These are phyloP conservation scores for Colletotrichum paranaense DNA, from an alignment of 2,329 filamentous ascomycete genomes.

Conservation along the genomic window DNA sequence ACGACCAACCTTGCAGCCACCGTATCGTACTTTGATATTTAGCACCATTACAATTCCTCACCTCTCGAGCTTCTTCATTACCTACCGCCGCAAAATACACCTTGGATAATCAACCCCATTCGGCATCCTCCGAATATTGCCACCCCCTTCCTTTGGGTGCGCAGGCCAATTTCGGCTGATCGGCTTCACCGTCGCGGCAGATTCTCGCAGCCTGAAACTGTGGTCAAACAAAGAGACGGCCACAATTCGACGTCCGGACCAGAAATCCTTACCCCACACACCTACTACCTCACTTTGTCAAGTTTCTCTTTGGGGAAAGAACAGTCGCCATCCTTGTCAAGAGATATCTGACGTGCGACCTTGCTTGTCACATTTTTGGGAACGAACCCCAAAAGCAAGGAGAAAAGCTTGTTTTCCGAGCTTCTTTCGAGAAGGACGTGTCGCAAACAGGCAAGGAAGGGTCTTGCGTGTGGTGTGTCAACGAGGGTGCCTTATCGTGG, in stretches of 20 bases:
- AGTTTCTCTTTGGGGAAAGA: background rate
- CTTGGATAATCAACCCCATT: background rate
- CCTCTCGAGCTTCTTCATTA: background rate
- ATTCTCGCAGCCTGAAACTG: constrained; percentile 29
- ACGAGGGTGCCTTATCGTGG: background rate
- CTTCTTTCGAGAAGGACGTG: background rate
- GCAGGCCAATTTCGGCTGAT: constrained; percentile 2
- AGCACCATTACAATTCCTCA: background rate
- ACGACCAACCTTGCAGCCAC: background rate
- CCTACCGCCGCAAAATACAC: background rate
- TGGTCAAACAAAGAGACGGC: constrained; percentile 25
- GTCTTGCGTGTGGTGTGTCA: background rate
- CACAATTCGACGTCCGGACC: background rate
- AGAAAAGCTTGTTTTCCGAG: background rate
- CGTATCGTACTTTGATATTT: background rate
- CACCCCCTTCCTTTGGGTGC: background rate
- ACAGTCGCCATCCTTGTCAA: background rate
- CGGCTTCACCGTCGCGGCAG: constrained; percentile 16
- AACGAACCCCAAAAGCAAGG: background rate
- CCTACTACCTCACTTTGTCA: background rate
- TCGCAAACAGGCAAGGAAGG: background rate
- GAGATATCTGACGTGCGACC: background rate
- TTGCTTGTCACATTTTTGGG: background rate
- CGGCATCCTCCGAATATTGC: background rate
- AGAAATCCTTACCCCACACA: background rate